Percentiles rank a stretch among this genome's conserved stretches.
Evolutionary conservation across 176 grass and related monocot species (phyloP).

Genomic region (Rhipidocladum racemiflorum): DNA sequence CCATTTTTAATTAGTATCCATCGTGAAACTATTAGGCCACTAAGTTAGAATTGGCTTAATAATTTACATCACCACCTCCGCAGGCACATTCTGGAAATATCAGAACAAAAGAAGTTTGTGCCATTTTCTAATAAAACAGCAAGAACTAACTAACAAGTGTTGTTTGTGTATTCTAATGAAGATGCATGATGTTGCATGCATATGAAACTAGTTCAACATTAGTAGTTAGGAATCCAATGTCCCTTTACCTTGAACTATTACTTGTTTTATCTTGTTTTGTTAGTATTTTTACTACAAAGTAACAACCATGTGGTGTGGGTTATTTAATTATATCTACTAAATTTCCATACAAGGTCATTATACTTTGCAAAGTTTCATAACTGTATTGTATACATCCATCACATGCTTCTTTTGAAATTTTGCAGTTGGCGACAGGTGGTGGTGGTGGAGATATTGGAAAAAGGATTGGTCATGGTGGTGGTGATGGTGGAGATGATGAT

Average conservation of each 20-base stretch:
- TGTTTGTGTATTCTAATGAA: neutral
- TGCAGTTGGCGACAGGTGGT: conserved; percentile 79
- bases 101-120: neutral
- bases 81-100: neutral
- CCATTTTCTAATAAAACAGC: neutral
- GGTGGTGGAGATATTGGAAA: conserved; percentile 95
- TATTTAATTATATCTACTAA: conserved; percentile 15
- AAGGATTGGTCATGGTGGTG: conserved; percentile 86
- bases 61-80: neutral
- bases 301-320: neutral
- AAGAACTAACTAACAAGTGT: neutral
- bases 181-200: neutral
- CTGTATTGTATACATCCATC: neutral
- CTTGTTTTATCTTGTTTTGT: neutral
- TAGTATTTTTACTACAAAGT: neutral
- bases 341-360: neutral
- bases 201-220: neutral
- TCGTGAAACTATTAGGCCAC: neutral
- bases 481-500: conserved; percentile 94
- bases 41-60: neutral
- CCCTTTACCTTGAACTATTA: neutral
- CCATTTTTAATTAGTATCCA: neutral
- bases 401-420: conserved; percentile 25
- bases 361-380: conserved; percentile 8
- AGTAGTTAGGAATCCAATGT: neutral